A percentile compares a stretch with the other conserved stretches of the same genome.
phyloP scores from a whole-genome alignment of 164 flowering plant genomes.

The Magnolia officinalis region DNA sequence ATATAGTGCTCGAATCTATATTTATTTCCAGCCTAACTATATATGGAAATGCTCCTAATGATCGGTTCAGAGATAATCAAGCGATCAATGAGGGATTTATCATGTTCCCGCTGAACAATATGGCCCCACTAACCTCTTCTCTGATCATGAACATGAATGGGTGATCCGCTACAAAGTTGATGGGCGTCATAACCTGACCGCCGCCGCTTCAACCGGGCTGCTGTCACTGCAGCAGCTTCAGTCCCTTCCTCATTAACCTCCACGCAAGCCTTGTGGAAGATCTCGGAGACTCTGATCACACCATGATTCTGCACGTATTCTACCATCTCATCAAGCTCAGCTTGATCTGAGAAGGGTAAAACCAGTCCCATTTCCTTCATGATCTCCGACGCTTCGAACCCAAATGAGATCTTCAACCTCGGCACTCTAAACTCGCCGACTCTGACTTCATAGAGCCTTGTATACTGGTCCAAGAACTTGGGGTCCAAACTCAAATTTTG shows the following conservation, averaged over 20 bases:
- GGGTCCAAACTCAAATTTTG: conserved; percentile 9
- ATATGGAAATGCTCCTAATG: too few relatives aligned
- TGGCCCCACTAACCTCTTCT: conserved; percentile 6
- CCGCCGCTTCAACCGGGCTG: background rate
- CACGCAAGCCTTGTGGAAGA: conserved; percentile 1
- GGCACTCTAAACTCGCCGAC: conserved; percentile 18
- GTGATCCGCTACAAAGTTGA: conserved; percentile 12
- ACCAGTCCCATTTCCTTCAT: conserved; percentile 13
- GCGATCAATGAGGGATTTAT: conserved; percentile 6
- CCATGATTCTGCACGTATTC: background rate
- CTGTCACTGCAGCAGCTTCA: conserved; percentile 17
- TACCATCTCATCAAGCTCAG: conserved; percentile 15
- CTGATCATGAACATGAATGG: conserved; percentile 17
- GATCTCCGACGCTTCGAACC: conserved; percentile 12
- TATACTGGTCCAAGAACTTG: background rate
- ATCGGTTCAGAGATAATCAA: background rate
- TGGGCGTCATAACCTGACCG: background rate
- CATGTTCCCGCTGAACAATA: conserved; percentile 10
- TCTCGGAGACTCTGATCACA: background rate
- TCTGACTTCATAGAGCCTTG: background rate
- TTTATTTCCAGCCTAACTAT: background rate
- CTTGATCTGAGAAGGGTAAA: conserved; percentile 14
- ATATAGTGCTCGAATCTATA: too few relatives aligned
- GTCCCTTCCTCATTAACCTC: conserved; percentile 17
- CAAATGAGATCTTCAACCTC: conserved; percentile 22